Base-by-base conservation (phyloP, 345 rosid genomes). In the Chamaenerion angustifolium region DNA sequence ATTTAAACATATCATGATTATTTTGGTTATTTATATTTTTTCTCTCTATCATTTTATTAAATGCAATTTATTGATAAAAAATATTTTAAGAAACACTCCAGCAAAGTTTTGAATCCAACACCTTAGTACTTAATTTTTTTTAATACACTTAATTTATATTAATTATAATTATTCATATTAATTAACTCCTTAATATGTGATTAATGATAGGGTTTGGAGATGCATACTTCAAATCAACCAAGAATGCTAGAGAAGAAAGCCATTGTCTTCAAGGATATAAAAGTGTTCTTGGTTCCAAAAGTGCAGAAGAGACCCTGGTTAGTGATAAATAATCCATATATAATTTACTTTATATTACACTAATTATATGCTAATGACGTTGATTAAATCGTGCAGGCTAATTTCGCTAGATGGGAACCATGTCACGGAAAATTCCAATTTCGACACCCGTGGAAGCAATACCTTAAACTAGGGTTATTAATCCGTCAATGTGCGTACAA, bases 401-500 rank as follows among this genome's bases (percentile, higher is more conserved):
- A 82, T 59, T 84, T 73, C 56, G 95, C 92, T 0, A 71, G 76
- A 62, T 88, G 96, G 96, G 95, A 88, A 50, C 96, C 96, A 15
- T 57, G 74, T 27, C 96, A 82, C 23, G 96, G 96, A 11, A 56
- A 62, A 19, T 88, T 88, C 68, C 48, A 50, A 35, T 84, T 82
- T 62, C 69, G 77, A 0, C 95, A 88, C 64, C 92, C 96, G 1
- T 84, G 95, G 95, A 76, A 76, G 50, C 76, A 66, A 8, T 88
- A 84, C 67, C 73, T 78, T 4, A 54, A 73, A 56, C 12, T 82
- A 18, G 86, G 79, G 57, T 58, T 66, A 18, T 52, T 68, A 46
- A 64, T 64, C 35, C 72, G 88, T 10, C 75, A 73, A 55, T 84
- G 92, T 52, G 86, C 86, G 56, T 76, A 73, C 37, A 44, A 76